Base-by-base conservation (phyloP, 2,329 filamentous ascomycete species). In the Penicillium occitanis region DNA sequence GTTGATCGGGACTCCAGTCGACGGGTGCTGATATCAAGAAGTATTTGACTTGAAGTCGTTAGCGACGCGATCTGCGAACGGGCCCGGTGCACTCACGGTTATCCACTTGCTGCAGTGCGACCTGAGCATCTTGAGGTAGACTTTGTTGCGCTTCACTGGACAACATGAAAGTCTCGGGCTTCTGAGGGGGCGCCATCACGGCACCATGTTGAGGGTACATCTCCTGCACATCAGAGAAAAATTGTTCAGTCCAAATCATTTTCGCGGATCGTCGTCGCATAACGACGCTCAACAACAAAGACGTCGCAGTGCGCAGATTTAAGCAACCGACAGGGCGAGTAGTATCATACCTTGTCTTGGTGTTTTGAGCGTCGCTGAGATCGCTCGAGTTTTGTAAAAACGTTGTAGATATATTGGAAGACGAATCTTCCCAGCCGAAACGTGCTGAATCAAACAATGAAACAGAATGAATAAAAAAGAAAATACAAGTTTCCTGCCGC, bases 11-110 rank as follows among this genome's bases (percentile, higher is more conserved):
- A 73, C 92, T 91, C 95, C 95, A 99, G 82, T 99, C 95, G 71
- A 98, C 95, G 44, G 95, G 95, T 48, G 95, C 95, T 53, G 95
- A 99, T 73, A 99, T 96, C 81, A 99, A 91, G 81, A 99, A 99
- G 82, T 98, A 99, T 87, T 99, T 99, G 75, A 99, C 93, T 97
- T 77, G 66, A 25, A 17, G 37, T 63, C 40, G 69, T 61, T 7
- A 70, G 69, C 76, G 33, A 69, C 13, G 30, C 5, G 25, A 46
- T 33, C 5, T 25, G 19, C 30, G 8, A 50, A 58, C 13, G 1
- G 3, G 6, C 10, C 3, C 19, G 14, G 25, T 50, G 3, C 19
- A 86, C 93, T 82, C 85, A 97, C 93, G 83, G 81, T 98, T 98
- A 81, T 99, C 95, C 72, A 99, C 95, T 82, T 99, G 95, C 81